Conservation (phyloP, 371 early-diverging fungal genomes). For the Actinomucor elegans region DNA sequence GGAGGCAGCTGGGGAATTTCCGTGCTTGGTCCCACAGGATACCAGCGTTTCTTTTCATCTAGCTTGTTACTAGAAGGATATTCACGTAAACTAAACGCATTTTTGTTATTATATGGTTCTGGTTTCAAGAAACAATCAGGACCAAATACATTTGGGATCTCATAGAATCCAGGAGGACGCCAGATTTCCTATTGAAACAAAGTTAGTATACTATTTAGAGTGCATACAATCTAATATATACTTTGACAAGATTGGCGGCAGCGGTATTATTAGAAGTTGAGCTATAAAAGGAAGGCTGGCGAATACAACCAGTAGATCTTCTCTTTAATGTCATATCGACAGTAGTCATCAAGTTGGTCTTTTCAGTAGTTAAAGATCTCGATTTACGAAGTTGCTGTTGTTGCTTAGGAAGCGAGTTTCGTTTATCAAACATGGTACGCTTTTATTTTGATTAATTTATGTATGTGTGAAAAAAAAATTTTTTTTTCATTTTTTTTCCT, state of each 20-base stretch:
- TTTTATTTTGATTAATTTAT: background rate
- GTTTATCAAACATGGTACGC: slow-evolving; percentile 1
- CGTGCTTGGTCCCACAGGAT: slow-evolving; percentile 38
- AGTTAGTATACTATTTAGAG: background rate
- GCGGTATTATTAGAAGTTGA: slow-evolving; percentile 10
- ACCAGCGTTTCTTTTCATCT: slow-evolving; percentile 31
- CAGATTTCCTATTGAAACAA: slow-evolving; percentile 25
- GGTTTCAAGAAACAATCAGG: slow-evolving; percentile 41
- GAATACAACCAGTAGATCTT: slow-evolving; percentile 49
- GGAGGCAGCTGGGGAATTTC: slow-evolving; percentile 49
- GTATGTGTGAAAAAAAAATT: background rate
- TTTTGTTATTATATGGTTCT: slow-evolving; percentile 24
- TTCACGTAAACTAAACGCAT: slow-evolving; percentile 17
- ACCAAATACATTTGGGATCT: slow-evolving; percentile 49
- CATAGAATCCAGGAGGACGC: slow-evolving; percentile 46
- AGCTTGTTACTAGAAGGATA: slow-evolving; percentile 25
- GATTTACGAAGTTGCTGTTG: slow-evolving; percentile 34
- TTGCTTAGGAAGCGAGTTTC: slow-evolving; percentile 3
- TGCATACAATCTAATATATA: background rate
- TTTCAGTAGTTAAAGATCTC: slow-evolving; percentile 40
- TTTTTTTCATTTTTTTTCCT: background rate
- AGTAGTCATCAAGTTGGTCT: slow-evolving; percentile 18
- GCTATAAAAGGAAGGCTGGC: slow-evolving; percentile 24
- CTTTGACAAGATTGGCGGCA: background rate
- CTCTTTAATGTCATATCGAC: slow-evolving; percentile 40